A percentile compares a stretch with the other conserved stretches of the same genome.
phyloP scores from a whole-genome alignment of 1,139 yeast genomes.

The Eremothecium sinecaudum region DNA sequence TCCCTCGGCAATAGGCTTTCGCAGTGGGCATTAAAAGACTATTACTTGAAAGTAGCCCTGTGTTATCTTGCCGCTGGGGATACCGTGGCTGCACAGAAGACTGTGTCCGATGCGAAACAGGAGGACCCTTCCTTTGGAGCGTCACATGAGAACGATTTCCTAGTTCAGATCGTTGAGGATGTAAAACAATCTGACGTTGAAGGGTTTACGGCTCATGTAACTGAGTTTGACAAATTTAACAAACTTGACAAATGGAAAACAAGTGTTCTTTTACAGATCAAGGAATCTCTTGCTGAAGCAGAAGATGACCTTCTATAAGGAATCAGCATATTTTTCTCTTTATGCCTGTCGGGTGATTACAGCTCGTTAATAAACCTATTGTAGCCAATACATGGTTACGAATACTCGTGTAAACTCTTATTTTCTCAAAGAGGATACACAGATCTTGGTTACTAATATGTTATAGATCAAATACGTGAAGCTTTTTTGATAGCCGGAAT shows the following conservation, averaged over 20 bases:
- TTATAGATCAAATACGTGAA: too few species aligned
- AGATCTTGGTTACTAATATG: too few species aligned
- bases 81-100: constrained; percentile 72
- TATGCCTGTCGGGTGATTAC: too few species aligned
- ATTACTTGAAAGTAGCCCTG: constrained; percentile 72
- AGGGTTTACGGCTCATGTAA: constrained; percentile 62
- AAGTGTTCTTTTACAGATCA: constrained; percentile 72
- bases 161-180: constrained; percentile 57
- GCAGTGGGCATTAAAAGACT: constrained; percentile 89
- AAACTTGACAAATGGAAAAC: constrained; percentile 91
- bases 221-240: constrained; percentile 77
- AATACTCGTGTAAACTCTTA: too few species aligned
- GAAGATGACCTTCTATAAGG: constrained; percentile 46
- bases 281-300: constrained; percentile 60
- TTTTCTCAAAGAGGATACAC: too few species aligned
- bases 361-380: too few species aligned
- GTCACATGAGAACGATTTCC: constrained; percentile 68
- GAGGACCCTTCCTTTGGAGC: constrained; percentile 73
- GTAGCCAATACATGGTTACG: too few species aligned
- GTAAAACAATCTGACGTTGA: constrained; percentile 76
- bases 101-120: constrained; percentile 50
- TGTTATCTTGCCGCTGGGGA: constrained; percentile 80
- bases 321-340: too few species aligned
- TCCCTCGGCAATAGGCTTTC: constrained; percentile 67
- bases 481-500: too few species aligned